Evolutionary conservation across 1,284 basidiomycete genomes (phyloP).

Genomic region (Sanghuangporus weigelae): DNA sequence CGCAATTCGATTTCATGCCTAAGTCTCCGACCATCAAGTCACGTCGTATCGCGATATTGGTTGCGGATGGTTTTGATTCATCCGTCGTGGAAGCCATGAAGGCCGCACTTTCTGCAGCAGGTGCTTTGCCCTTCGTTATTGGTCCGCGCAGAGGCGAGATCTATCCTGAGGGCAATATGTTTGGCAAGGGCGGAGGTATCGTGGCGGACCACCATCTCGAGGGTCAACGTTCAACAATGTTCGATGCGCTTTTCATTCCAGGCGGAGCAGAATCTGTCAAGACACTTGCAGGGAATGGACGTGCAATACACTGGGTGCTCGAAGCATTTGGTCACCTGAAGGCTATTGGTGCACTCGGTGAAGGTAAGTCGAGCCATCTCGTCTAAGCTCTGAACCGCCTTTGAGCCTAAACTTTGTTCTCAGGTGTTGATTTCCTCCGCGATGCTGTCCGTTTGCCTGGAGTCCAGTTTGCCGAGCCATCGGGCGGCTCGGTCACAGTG

Average conservation of each 20-base stretch:
- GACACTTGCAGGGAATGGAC: conserved; percentile 47
- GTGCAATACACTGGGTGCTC: conserved; percentile 64
- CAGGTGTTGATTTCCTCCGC: conserved; percentile 46
- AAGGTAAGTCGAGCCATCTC: conserved; percentile 35
- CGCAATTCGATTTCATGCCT: conserved; percentile 52
- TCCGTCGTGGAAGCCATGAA: conserved; percentile 53
- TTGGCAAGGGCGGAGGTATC: conserved; percentile 32
- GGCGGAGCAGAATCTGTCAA: conserved; percentile 54
- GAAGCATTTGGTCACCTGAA: conserved; percentile 81
- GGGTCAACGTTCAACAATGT: conserved; percentile 72
- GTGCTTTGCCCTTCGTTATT: conserved; percentile 61
- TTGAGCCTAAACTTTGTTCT: not conserved
- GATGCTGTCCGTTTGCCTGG: conserved; percentile 42
- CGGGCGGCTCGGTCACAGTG: conserved; percentile 34
- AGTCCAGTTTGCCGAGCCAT: conserved; percentile 35
- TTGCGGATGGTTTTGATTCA: conserved; percentile 69
- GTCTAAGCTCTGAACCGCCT: not conserved
- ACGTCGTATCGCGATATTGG: conserved; percentile 68
- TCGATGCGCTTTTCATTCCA: conserved; percentile 73
- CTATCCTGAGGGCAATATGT: conserved; percentile 34
- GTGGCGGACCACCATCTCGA: conserved; percentile 68
- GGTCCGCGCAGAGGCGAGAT: conserved; percentile 63
- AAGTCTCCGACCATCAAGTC: conserved; percentile 60
- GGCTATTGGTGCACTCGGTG: conserved; percentile 67
- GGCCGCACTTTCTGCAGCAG: conserved; percentile 43